Evolutionary conservation across 1,284 basidiomycete genomes (phyloP).

Genomic region (Ceratorhiza oryzae-sativae): DNA sequence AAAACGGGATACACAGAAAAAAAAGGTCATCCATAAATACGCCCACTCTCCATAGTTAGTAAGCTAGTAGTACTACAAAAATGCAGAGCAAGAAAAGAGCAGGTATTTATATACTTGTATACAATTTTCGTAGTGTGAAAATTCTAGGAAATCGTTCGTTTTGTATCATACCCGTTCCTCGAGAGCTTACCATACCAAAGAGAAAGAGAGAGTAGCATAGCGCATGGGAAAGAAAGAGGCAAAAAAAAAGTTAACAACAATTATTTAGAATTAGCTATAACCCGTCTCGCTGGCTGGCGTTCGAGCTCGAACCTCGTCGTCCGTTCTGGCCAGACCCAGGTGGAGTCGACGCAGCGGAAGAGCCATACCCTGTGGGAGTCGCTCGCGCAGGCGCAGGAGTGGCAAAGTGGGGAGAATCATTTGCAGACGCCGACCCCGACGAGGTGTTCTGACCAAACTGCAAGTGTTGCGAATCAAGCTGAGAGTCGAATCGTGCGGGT

Average conservation of each 20-base stretch:
- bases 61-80: too few species aligned
- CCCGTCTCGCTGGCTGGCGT: background rate
- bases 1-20: too few species aligned
- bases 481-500: background rate
- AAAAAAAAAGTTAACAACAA: background rate
- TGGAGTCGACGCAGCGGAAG: constrained; percentile 8
- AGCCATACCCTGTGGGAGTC: constrained; percentile 16
- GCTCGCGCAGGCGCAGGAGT: background rate
- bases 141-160: background rate
- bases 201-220: background rate
- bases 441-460: background rate
- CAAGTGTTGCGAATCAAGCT: background rate
- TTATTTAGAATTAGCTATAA: background rate
- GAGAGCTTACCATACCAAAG: background rate
- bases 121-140: too few species aligned
- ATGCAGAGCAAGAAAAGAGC: too few species aligned
- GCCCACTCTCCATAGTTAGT: too few species aligned
- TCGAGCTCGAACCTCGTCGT: constrained; percentile 1
- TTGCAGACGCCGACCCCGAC: background rate
- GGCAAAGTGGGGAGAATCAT: background rate
- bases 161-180: background rate
- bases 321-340: background rate
- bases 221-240: background rate
- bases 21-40: too few species aligned
- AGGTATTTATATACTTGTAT: too few species aligned